phyloP scores from a whole-genome alignment of 23 red algal genomes.

The Agarophyton chilense region DNA sequence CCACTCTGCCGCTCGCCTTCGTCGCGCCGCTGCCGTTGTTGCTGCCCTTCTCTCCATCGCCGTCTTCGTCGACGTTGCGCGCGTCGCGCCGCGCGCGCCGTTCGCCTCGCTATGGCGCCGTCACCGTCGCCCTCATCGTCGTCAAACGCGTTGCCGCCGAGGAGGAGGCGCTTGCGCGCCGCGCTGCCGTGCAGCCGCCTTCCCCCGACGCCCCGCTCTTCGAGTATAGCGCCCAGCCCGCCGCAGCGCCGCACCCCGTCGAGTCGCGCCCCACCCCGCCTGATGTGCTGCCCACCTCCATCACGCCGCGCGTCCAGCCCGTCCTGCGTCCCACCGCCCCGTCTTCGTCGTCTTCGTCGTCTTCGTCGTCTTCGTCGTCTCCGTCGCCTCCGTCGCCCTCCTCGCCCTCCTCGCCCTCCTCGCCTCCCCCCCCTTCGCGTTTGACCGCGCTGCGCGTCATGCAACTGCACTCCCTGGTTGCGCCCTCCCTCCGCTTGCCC shows the following conservation, averaged over 20 bases:
- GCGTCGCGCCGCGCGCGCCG: neutral
- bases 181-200: too few species aligned
- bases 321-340: neutral
- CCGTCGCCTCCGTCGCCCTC: neutral
- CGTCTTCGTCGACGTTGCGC: too few species aligned
- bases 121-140: neutral
- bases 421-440: neutral
- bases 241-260: neutral
- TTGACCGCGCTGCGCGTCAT: neutral
- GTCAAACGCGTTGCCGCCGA: neutral
- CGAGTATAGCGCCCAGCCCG: neutral
- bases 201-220: neutral
- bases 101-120: neutral
- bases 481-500: slow-evolving; percentile 38
- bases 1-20: too few species aligned
- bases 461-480: neutral
- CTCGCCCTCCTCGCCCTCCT: neutral
- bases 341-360: neutral
- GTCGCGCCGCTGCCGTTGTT: neutral
- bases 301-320: slow-evolving; percentile 13
- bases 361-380: too few species aligned
- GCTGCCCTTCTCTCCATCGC: neutral
- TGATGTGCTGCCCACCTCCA: slow-evolving; percentile 17
- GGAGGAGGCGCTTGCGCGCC: neutral
- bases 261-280: neutral